phyloP scores from a whole-genome alignment of 2,329 filamentous ascomycete genomes.

The Cytospora paraplurivora region DNA sequence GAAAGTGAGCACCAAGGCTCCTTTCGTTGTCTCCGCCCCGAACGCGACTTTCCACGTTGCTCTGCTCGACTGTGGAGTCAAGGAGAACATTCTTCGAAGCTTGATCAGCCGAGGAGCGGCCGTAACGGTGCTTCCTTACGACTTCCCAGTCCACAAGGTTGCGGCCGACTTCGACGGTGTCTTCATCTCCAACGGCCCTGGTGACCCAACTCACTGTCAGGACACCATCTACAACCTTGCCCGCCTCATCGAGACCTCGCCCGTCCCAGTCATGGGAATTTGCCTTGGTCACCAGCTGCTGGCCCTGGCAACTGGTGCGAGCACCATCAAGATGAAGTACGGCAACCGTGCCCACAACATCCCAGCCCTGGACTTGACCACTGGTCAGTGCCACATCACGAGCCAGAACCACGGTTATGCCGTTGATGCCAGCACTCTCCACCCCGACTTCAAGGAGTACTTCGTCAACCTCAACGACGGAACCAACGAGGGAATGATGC shows the following conservation, averaged over 20 bases:
- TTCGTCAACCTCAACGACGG: slow-evolving; percentile 98
- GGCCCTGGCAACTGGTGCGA: slow-evolving; percentile 82
- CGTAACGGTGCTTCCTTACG: slow-evolving; percentile 91
- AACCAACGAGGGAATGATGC: slow-evolving; percentile 96
- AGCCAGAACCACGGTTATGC: slow-evolving; percentile 99
- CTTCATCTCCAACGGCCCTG: slow-evolving; percentile 98
- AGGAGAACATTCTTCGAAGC: slow-evolving; percentile 98
- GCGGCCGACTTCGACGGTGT: slow-evolving; percentile 97
- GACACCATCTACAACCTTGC: slow-evolving; percentile 90
- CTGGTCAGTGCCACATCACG: slow-evolving; percentile 97
- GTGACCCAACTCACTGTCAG: slow-evolving; percentile 96
- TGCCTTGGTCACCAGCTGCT: slow-evolving; percentile 97
- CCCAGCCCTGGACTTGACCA: slow-evolving; percentile 89
- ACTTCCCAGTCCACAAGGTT: slow-evolving; percentile 98
- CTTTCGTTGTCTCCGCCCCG: slow-evolving; percentile 88
- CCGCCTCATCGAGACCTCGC: slow-evolving; percentile 87
- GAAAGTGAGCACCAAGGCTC: slow-evolving; percentile 95
- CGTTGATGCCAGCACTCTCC: slow-evolving; percentile 81
- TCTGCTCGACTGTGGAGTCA: slow-evolving; percentile 96
- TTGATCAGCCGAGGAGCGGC: slow-evolving; percentile 89
- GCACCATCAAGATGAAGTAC: slow-evolving; percentile 97
- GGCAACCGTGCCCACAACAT: slow-evolving; percentile 99
- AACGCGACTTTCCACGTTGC: slow-evolving; percentile 87
- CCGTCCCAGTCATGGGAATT: slow-evolving; percentile 95
- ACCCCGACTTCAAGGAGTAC: slow-evolving; percentile 92